phyloP scores from a whole-genome alignment of 2,329 filamentous ascomycete genomes.

The Coniella vitis region DNA sequence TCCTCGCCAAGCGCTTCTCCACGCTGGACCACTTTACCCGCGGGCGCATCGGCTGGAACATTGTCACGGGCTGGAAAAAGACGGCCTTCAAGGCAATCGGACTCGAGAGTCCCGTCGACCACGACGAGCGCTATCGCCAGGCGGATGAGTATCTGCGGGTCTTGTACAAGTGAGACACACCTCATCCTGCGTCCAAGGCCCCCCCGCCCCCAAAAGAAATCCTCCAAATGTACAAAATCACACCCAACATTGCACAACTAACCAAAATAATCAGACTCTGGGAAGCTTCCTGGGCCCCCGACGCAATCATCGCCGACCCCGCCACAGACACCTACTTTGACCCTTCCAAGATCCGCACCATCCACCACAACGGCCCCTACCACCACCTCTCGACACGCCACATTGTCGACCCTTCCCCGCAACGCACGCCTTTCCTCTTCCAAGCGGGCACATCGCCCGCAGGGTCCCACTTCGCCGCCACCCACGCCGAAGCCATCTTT shows the following conservation, averaged over 20 bases:
- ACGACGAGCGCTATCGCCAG: conserved; percentile 45
- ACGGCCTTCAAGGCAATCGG: conserved; percentile 52
- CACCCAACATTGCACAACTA: not conserved
- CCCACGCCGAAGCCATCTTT: conserved; percentile 49
- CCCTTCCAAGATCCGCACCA: conserved; percentile 43
- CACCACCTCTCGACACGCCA: conserved; percentile 30
- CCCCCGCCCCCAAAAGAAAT: no score
- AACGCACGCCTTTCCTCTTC: conserved; percentile 43
- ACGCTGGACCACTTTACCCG: conserved; percentile 56
- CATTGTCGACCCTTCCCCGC: conserved; percentile 41
- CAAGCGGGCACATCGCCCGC: conserved; percentile 49
- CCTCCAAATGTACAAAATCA: no score
- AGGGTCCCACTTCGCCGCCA: conserved; percentile 43
- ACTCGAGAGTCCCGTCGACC: conserved; percentile 44
- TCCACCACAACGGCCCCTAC: conserved; percentile 46
- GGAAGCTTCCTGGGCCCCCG: conserved; percentile 38
- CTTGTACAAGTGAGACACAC: conserved; percentile 41
- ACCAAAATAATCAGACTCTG: conserved; percentile 28
- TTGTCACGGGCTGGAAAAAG: conserved; percentile 58
- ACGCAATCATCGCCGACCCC: conserved; percentile 38
- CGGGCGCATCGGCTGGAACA: conserved; percentile 59
- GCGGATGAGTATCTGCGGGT: conserved; percentile 49
- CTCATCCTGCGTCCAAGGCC: no score
- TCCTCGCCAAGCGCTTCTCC: conserved; percentile 55
- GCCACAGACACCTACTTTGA: conserved; percentile 44